Evolutionary conservation across 2,329 filamentous ascomycete genomes (phyloP), one percentile per base, ranked within the genome.

Genomic region (Annulohypoxylon truncatum): DNA sequence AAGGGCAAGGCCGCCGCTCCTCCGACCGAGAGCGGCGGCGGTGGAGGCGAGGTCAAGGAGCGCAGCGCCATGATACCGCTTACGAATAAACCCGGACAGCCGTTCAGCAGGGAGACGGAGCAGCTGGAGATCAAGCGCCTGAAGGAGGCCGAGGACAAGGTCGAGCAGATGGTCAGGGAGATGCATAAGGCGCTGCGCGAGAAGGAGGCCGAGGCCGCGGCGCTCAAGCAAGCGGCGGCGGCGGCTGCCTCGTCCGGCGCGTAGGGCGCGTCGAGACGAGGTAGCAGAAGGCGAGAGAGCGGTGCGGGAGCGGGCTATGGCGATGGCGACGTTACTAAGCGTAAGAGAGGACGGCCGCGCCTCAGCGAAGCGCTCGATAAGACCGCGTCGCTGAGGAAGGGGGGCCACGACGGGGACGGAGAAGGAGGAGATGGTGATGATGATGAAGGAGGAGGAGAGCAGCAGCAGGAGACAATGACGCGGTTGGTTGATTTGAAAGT

Each of bases 61-160:
- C 86, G 90, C 64, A 92, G 90, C 52, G 92, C 92, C 60, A 89
- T 93, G 82, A 89, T 96, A 67, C 93, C 93, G 3, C 83, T 88
- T 60, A 84, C 82, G 50, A 90, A 87, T 73, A 84, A 87, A 7
- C 87, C 89, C 1, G 89, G 85, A 31, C 90, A 90, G 75, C 90
- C 89, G n/a, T 94, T 92, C 76, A 92, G 90, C 78, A 84, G 84
- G 63, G 89, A 91, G 80, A 90, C 89, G 50, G 92, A 92, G 80
- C 83, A 85, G 69, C 79, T 86, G 5, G 88, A 90, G 78, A 79
- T 89, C 33, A 85, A 87, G 76, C 85, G 84, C 74, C 79, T 90
- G 47, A 83, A 82, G 68, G 89, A 89, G 64, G 91, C 92, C 60
- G 81, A 89, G 75, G 83, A 84, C 60, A 87, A 89, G 74, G 86